These are phyloP conservation scores for Vachellia collinsii DNA, from an alignment of 306 rosid genomes.

Conservation along the genomic window DNA sequence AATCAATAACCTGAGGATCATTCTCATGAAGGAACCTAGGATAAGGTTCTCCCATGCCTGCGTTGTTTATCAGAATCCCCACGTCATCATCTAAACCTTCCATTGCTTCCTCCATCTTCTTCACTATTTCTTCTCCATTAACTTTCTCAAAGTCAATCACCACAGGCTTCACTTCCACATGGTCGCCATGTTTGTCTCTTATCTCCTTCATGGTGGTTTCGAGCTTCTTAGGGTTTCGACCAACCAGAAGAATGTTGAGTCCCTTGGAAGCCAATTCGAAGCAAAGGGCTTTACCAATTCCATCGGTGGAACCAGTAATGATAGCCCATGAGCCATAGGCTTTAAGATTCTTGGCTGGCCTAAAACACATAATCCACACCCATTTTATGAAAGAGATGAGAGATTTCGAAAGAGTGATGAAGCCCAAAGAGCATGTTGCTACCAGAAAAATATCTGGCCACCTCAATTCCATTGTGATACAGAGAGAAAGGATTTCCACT, in stretches of 20 bases:
- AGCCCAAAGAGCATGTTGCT: constrained; percentile 42
- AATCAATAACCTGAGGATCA: constrained; percentile 42
- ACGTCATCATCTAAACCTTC: too few species aligned
- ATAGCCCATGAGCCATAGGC: constrained; percentile 79
- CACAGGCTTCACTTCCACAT: constrained; percentile 32
- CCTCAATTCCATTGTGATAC: constrained; percentile 19
- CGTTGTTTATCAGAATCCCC: too few species aligned
- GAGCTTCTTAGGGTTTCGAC: constrained; percentile 44
- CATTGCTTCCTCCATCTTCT: constrained; percentile 38
- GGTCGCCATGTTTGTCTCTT: neutral
- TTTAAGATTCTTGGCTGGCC: constrained; percentile 66
- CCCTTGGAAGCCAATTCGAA: constrained; percentile 62
- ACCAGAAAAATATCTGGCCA: constrained; percentile 20
- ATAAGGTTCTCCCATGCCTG: constrained; percentile 44
- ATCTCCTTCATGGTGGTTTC: constrained; percentile 44
- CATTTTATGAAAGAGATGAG: constrained; percentile 40
- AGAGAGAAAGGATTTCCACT: too few species aligned
- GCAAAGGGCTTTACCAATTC: constrained; percentile 83
- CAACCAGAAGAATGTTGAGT: constrained; percentile 60
- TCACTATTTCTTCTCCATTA: constrained; percentile 44
- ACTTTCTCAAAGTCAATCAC: constrained; percentile 40
- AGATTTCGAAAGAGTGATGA: constrained; percentile 43
- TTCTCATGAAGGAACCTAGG: constrained; percentile 45
- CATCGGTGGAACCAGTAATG: constrained; percentile 82
- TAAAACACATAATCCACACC: constrained; percentile 54